These are phyloP conservation scores for Irpex lacteus DNA, from an alignment of 1,284 basidiomycete genomes.

Conservation along the genomic window DNA sequence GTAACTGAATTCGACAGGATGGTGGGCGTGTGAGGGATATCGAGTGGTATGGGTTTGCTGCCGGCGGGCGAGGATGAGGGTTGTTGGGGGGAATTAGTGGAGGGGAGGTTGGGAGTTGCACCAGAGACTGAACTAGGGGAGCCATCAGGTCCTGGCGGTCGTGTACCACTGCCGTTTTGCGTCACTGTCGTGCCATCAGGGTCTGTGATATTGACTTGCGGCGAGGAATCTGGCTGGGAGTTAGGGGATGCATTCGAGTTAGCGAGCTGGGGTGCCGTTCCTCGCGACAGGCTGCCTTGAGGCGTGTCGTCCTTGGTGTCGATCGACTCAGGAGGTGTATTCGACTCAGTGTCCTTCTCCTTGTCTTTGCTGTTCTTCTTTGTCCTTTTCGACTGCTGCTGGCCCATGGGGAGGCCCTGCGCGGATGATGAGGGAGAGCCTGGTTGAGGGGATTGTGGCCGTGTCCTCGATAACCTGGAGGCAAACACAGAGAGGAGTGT, in stretches of 20 bases:
- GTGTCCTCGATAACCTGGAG: constrained; percentile 64
- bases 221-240: constrained; percentile 29
- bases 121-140: constrained; percentile 40
- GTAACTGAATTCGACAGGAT: constrained; percentile 62
- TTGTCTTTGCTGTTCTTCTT: constrained; percentile 69
- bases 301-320: constrained; percentile 38
- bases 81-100: constrained; percentile 25
- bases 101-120: constrained; percentile 26
- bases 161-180: constrained; percentile 32
- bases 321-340: constrained; percentile 30
- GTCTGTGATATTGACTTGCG: constrained; percentile 45
- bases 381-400: constrained; percentile 75
- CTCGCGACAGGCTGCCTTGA: constrained; percentile 43
- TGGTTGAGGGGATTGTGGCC: constrained; percentile 67
- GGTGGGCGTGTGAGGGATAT: constrained; percentile 70
- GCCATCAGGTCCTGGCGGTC: constrained; percentile 32
- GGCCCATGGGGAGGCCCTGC: constrained; percentile 60
- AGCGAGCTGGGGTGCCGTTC: constrained; percentile 31
- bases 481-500: constrained; percentile 74
- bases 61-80: constrained; percentile 33
- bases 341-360: constrained; percentile 47
- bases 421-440: constrained; percentile 31
- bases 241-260: constrained; percentile 15
- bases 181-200: constrained; percentile 38
- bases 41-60: constrained; percentile 54